Conservation (phyloP, 2,329 filamentous ascomycete species). For the Trichoderma citrinoviride region DNA sequence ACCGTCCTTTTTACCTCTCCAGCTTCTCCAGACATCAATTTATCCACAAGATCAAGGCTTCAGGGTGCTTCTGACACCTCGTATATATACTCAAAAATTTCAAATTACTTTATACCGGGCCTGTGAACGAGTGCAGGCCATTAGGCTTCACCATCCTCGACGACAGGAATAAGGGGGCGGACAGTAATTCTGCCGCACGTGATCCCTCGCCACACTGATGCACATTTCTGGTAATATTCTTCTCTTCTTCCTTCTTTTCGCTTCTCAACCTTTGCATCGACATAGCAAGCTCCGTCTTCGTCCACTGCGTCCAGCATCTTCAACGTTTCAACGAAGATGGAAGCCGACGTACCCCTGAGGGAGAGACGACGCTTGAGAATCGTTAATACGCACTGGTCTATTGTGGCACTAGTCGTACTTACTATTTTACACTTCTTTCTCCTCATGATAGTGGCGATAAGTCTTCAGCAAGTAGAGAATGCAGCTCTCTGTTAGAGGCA, state of each 20-base stretch:
- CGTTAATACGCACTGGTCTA: background rate
- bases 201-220: background rate
- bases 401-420: accelerated
- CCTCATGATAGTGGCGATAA: background rate
- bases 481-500: background rate
- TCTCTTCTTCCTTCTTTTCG: background rate
- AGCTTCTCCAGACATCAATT: background rate
- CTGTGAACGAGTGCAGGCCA: background rate
- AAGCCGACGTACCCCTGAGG: background rate
- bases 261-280: background rate
- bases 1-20: background rate
- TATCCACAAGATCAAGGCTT: accelerated
- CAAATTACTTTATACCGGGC: background rate
- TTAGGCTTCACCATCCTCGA: background rate
- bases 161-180: background rate
- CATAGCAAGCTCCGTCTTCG: background rate
- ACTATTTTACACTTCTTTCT: background rate
- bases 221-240: background rate
- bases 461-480: background rate
- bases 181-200: conserved; percentile 1
- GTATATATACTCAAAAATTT: background rate
- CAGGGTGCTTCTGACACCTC: accelerated
- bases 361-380: background rate
- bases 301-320: background rate
- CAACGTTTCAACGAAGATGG: background rate